Base-by-base conservation (phyloP, 768 basidiomycete species). In the Podaxis rugospora region DNA sequence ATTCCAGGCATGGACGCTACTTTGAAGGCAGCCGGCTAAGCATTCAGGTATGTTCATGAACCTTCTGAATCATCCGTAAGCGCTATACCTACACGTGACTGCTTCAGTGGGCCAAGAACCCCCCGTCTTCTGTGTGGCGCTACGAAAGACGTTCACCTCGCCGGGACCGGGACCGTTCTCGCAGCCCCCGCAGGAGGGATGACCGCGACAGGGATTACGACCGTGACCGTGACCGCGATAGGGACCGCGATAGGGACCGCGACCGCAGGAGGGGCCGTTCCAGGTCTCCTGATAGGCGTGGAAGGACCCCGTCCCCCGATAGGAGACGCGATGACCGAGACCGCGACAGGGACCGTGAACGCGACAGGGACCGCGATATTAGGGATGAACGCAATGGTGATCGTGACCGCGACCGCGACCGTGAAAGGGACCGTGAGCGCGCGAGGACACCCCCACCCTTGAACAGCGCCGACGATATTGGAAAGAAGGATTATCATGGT, bases 351-450 rank as follows among this genome's bases (percentile, higher is more conserved):
- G 66, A 65, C 66, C 58, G 56, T 44, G 47, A 57, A 18, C 46
- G 55, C 25, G 55, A 59, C 55, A 71, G 71, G 57, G 42, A 44
- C 14, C 42, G 42, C 18, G 42, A 44, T 44, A 7, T 7, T 18
- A 78, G 83, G 65, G 83, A 81, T 63, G 82, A 83, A 51, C 82
- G 81, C 68, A 83, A 83, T 50, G 80, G 82, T 65, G 78, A 82
- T 55, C 68, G 70, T 49, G 65, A 71, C 44, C 62, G 69, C 40
- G 70, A 74, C 46, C 62, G 69, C 40, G 70, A 74, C 46, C 49
- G 62, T 51, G 70, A 74, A 42, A 36, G 32, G 32, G 7, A 65
- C 66, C 58, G 56, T 44, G 47, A 57, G 11, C 46, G 63, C 40
- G 64, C 51, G 13, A 62, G 64, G 51, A 62, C 61, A n/a, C 61